Conservation (phyloP, 768 basidiomycete species). For the Brasilioporus rufonigricans region DNA sequence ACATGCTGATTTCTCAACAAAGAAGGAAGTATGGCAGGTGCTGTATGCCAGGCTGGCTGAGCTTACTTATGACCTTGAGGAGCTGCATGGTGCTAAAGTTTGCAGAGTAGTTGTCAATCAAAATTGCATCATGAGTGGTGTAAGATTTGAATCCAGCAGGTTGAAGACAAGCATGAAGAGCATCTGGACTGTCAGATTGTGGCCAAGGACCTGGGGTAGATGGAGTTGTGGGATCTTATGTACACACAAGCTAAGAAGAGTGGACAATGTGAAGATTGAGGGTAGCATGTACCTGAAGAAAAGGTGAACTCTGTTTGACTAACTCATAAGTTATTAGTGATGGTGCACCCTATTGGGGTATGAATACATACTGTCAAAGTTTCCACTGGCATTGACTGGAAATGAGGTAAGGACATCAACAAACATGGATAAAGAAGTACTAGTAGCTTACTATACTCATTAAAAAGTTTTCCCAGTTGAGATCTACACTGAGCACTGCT, state of each 20-base stretch:
- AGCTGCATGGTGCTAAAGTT: slow-evolving; percentile 81
- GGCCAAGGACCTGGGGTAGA: slow-evolving; percentile 34
- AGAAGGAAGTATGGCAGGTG: slow-evolving; percentile 79
- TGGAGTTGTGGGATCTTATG: slow-evolving; percentile 32
- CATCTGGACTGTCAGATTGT: slow-evolving; percentile 39
- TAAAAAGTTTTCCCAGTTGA: slow-evolving; percentile 68
- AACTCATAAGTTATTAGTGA: slow-evolving; percentile 5
- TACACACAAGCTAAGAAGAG: slow-evolving; percentile 58
- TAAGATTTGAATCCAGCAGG: slow-evolving; percentile 66
- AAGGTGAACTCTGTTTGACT: slow-evolving; percentile 82
- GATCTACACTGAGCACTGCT: slow-evolving; percentile 56
- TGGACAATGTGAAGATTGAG: slow-evolving; percentile 88
- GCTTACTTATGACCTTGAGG: slow-evolving; percentile 76
- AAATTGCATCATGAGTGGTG: slow-evolving; percentile 22
- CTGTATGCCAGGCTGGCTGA: slow-evolving; percentile 60
- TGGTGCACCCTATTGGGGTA: background rate
- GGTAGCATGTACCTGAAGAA: slow-evolving; percentile 80
- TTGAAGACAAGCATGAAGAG: slow-evolving; percentile 56
- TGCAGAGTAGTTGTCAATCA: slow-evolving; percentile 47
- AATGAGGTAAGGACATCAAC: background rate
- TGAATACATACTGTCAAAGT: slow-evolving; percentile 55
- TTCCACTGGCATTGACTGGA: slow-evolving; percentile 72
- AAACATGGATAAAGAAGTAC: background rate
- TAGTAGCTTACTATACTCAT: slow-evolving; percentile 61
- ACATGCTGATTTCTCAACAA: slow-evolving; percentile 80